Conservation (phyloP, 2,329 filamentous ascomycete species). For the Arthrinium puccinioides region DNA sequence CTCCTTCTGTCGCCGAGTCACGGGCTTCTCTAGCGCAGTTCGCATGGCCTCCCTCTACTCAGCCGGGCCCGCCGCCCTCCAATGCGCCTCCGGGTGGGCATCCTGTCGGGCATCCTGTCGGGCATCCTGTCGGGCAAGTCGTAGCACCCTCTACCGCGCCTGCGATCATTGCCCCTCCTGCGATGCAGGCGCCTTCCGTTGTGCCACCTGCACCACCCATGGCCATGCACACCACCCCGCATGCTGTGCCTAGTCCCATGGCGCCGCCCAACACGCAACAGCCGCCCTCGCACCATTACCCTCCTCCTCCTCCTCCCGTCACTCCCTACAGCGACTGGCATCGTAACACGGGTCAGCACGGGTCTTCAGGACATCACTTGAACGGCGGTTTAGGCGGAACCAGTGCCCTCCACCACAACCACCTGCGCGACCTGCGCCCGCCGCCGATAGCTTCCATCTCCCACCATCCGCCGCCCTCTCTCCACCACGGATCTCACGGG, state of each 20-base stretch:
- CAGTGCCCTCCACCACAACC: slow-evolving; percentile 19
- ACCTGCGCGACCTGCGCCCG: slow-evolving; percentile 40
- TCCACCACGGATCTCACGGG: slow-evolving; percentile 34
- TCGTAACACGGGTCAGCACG: slow-evolving; percentile 41
- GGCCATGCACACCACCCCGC: neutral
- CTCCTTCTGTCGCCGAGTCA: slow-evolving; percentile 15
- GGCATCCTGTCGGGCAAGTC: too few species aligned
- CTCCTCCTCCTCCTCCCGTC: slow-evolving; percentile 21
- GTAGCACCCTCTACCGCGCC: slow-evolving; percentile 9
- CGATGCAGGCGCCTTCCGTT: slow-evolving; percentile 16
- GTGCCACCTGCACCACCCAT: slow-evolving; percentile 16
- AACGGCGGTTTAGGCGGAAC: slow-evolving; percentile 36
- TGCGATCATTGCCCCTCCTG: slow-evolving; percentile 12
- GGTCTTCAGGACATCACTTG: slow-evolving; percentile 38
- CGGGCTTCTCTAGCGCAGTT: too few species aligned
- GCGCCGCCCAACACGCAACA: slow-evolving; percentile 26
- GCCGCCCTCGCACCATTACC: slow-evolving; percentile 29
- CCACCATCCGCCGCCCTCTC: slow-evolving; percentile 33
- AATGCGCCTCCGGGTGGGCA: too few species aligned
- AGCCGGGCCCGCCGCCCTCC: too few species aligned
- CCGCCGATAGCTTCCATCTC: slow-evolving; percentile 36
- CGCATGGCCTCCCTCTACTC: too few species aligned
- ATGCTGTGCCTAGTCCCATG: slow-evolving; percentile 19
- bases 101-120: too few species aligned
- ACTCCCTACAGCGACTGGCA: slow-evolving; percentile 41